Conservation (phyloP, 2,329 filamentous ascomycete genomes). For the Pseudogymnoascus sp. region DNA sequence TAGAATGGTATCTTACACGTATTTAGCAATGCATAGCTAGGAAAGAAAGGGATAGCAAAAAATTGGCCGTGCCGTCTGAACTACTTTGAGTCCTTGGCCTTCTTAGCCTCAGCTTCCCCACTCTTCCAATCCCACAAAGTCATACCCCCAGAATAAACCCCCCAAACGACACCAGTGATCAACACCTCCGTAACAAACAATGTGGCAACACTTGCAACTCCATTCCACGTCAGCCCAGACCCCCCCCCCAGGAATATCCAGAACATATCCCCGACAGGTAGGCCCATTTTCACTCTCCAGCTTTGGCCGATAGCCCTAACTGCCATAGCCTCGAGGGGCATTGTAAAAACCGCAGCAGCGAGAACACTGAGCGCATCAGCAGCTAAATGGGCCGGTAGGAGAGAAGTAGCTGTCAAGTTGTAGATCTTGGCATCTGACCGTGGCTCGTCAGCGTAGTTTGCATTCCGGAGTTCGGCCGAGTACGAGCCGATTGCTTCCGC, state of each 20-base stretch:
- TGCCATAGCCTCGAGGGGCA: constrained; percentile 28
- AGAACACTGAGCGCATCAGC: constrained; percentile 27
- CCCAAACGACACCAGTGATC: constrained; percentile 5
- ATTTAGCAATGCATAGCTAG: not conserved
- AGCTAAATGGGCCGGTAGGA: constrained; percentile 28
- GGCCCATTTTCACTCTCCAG: not conserved
- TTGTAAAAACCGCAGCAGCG: constrained; percentile 21
- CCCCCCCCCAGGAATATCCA: not conserved
- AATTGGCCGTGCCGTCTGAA: not conserved
- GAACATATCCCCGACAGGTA: not conserved
- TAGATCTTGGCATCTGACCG: constrained; percentile 18
- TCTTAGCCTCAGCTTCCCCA: not conserved
- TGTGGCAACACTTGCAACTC: not conserved
- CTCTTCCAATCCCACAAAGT: not conserved
- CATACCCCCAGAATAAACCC: not conserved
- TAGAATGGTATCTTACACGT: not conserved
- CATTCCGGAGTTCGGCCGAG: constrained; percentile 30
- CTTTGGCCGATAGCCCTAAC: constrained; percentile 23
- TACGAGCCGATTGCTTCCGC: constrained; percentile 19
- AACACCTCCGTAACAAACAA: not conserved
- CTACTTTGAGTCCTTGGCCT: not conserved
- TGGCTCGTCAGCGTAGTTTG: constrained; percentile 22
- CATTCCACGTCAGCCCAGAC: not conserved
- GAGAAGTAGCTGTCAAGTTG: constrained; percentile 27
- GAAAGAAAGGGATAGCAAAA: not conserved